These are phyloP conservation scores for Plasmodium malariae DNA, from an alignment of 169 alveolate species.

Conservation along the genomic window DNA sequence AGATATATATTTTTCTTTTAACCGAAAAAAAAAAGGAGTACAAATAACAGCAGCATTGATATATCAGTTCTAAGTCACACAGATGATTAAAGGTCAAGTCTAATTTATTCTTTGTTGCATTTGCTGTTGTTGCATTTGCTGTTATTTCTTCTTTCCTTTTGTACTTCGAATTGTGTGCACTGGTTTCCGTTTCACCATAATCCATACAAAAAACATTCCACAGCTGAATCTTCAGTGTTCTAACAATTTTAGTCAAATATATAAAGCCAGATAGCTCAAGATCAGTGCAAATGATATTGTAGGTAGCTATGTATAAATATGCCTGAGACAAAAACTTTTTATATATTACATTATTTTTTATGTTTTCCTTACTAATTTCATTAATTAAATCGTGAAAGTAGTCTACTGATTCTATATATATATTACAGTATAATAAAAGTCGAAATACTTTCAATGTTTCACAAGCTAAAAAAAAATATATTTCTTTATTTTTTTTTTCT, in stretches of 20 bases:
- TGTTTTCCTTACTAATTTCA: constrained; percentile 4
- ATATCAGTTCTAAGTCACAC: constrained; percentile 32
- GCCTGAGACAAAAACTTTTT: constrained; percentile 44
- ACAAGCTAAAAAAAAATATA: constrained; percentile 8
- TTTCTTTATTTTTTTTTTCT: constrained; percentile 4
- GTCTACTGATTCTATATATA: constrained; percentile 67
- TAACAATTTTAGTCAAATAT: constrained; percentile 35
- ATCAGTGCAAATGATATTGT: constrained; percentile 7
- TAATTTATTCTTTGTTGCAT: background rate
- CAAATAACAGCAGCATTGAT: constrained; percentile 39
- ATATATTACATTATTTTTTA: background rate
- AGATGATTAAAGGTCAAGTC: constrained; percentile 19
- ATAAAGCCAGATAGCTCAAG: constrained; percentile 54
- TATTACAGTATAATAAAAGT: constrained; percentile 35
- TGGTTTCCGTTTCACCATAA: too few relatives aligned
- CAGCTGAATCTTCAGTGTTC: constrained; percentile 31
- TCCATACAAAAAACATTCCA: background rate
- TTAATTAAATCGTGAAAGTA: constrained; percentile 67
- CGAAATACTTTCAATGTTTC: constrained; percentile 39
- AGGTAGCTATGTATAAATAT: constrained; percentile 46
- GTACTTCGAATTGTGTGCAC: background rate
- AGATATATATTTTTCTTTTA: constrained; percentile 20
- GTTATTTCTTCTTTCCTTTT: background rate
- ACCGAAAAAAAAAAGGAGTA: constrained; percentile 25
- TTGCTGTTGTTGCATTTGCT: background rate